phyloP scores from a whole-genome alignment of 495 filamentous ascomycete species.

The Lichenothelia convexa region DNA sequence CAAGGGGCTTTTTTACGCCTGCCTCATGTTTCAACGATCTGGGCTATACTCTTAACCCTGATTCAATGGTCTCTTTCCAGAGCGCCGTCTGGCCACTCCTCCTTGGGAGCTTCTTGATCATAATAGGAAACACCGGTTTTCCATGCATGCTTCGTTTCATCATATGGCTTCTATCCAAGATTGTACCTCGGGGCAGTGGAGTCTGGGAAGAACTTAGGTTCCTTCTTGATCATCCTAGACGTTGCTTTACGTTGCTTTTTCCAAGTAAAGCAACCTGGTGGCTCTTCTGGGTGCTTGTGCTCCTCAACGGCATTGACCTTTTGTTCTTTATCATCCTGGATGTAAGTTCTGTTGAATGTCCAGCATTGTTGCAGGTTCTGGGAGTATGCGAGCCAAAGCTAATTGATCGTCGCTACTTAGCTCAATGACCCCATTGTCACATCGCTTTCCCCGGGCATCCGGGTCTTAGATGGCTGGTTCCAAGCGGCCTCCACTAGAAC shows the following conservation, averaged over 20 bases:
- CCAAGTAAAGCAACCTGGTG: constrained; percentile 86
- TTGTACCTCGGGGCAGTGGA: constrained; percentile 38
- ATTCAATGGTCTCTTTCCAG: constrained; percentile 82
- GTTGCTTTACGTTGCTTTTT: constrained; percentile 89
- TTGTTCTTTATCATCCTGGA: constrained; percentile 84
- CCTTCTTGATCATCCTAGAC: constrained; percentile 79
- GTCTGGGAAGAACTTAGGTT: constrained; percentile 81
- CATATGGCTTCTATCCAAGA: constrained; percentile 56
- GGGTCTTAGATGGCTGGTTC: constrained; percentile 69
- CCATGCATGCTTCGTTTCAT: constrained; percentile 80
- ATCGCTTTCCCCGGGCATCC: constrained; percentile 43
- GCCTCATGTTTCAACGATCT: constrained; percentile 80
- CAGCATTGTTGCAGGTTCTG: too few species aligned
- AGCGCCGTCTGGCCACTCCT: constrained; percentile 55
- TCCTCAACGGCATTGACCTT: constrained; percentile 65
- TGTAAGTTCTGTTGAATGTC: constrained; percentile 28
- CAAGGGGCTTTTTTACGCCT: constrained; percentile 59
- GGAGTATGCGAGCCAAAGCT: neutral
- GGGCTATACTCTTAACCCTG: constrained; percentile 63
- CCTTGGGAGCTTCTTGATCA: constrained; percentile 60
- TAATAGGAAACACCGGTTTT: constrained; percentile 88
- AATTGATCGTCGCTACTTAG: constrained; percentile 23
- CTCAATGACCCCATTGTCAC: constrained; percentile 47
- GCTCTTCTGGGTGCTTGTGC: constrained; percentile 71
- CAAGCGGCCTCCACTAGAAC: constrained; percentile 76